Percentiles rank a stretch among this genome's conserved stretches.
Evolutionary conservation across 495 filamentous ascomycete genomes (phyloP).

Genomic region (Pyrenula aspistea): DNA sequence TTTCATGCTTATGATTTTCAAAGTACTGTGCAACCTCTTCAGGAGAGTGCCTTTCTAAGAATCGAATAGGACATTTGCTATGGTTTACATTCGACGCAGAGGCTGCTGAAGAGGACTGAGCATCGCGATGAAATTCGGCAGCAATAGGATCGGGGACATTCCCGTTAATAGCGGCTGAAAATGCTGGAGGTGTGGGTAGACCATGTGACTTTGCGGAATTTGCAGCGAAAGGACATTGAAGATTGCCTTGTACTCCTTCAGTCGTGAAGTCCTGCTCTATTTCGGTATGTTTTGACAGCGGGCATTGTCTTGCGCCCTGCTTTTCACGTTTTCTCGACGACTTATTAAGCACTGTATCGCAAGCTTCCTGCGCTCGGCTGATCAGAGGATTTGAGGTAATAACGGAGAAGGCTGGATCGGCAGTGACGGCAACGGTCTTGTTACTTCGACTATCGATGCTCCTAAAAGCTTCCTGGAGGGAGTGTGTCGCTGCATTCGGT

Average conservation of each 20-base stretch:
- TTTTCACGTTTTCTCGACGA: background rate
- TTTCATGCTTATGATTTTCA: conserved; percentile 83
- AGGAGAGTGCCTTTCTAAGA: conserved; percentile 75
- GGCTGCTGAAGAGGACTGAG: conserved; percentile 21
- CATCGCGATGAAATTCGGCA: conserved; percentile 25
- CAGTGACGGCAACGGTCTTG: conserved; percentile 17
- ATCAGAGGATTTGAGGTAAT: background rate
- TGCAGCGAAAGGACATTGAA: conserved; percentile 35
- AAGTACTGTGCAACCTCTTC: conserved; percentile 86
- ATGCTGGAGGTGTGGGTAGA: conserved; percentile 9
- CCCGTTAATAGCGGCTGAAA: conserved; percentile 18
- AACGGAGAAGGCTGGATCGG: background rate
- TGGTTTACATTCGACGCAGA: conserved; percentile 38
- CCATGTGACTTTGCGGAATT: conserved; percentile 8
- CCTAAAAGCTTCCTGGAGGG: conserved; percentile 17
- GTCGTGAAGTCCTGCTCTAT: conserved; percentile 32
- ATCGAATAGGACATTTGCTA: conserved; percentile 75
- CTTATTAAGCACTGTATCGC: background rate
- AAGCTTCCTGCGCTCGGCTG: background rate
- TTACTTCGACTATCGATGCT: conserved; percentile 20
- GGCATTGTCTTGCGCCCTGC: background rate
- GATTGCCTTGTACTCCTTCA: conserved; percentile 25
- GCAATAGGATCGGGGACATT: conserved; percentile 33
- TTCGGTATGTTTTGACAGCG: conserved; percentile 18
- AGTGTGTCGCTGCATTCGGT: conserved; percentile 14